phyloP scores from a whole-genome alignment of 1,284 basidiomycete genomes.

The Ustilago trichophora region DNA sequence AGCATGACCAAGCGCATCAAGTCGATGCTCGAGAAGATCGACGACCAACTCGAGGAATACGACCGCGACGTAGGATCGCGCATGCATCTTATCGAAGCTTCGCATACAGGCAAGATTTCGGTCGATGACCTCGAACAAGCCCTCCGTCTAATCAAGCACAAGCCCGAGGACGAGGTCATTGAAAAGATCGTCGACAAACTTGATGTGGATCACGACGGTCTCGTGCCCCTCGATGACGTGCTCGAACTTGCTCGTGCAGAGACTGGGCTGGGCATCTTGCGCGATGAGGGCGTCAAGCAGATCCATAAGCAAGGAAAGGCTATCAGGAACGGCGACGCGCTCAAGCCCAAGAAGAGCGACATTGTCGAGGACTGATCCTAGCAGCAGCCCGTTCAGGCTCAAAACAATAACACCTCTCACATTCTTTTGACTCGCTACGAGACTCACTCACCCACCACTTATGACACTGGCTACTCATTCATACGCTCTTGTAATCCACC shows the following conservation, averaged over 20 bases:
- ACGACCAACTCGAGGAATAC: conserved; percentile 89
- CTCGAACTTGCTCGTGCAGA: conserved; percentile 67
- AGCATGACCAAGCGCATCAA: conserved; percentile 92
- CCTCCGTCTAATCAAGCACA: conserved; percentile 89
- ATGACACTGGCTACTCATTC: no score
- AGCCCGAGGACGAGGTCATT: conserved; percentile 87
- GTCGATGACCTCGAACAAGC: conserved; percentile 89
- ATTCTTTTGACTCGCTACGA: no score
- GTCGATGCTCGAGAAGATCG: conserved; percentile 94
- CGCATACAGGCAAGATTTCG: conserved; percentile 89
- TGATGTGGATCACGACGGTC: conserved; percentile 95
- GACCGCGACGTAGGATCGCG: conserved; percentile 81
- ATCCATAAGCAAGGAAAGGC: conserved; percentile 53
- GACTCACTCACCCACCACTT: no score
- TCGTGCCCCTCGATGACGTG: conserved; percentile 72
- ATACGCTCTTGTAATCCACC: no score
- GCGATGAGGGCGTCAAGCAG: conserved; percentile 58
- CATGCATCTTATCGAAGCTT: conserved; percentile 92
- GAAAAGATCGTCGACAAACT: conserved; percentile 89
- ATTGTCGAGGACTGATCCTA: conserved; percentile 56
- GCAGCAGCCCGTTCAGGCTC: no score
- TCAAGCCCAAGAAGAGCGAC: conserved; percentile 59
- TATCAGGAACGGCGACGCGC: conserved; percentile 23
- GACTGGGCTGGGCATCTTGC: conserved; percentile 63
- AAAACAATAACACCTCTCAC: no score